Evolutionary conservation across 192 early-diverging fungal genomes (phyloP).

Genomic region (Powellomyces hirtus): DNA sequence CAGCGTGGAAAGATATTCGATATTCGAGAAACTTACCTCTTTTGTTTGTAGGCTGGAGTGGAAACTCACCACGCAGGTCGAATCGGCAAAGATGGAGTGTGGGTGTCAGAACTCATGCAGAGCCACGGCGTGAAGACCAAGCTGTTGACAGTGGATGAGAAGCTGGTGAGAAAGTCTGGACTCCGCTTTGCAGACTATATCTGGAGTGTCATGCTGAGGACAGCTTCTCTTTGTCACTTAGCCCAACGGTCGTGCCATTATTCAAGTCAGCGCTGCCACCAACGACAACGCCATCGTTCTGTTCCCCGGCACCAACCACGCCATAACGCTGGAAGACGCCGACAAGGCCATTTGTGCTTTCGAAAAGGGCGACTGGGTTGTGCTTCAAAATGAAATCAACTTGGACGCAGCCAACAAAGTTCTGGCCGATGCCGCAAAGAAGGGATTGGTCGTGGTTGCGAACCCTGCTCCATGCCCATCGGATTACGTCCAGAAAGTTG

Average conservation of each 20-base stretch:
- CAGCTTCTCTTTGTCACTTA: slow-evolving; percentile 11
- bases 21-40: too few relatives aligned
- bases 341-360: slow-evolving; percentile 53
- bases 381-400: slow-evolving; percentile 88
- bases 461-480: slow-evolving; percentile 81
- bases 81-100: slow-evolving; percentile 79
- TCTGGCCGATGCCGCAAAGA: slow-evolving; percentile 11
- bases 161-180: not conserved
- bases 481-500: slow-evolving; percentile 43
- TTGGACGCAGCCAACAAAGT: slow-evolving; percentile 18
- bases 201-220: too few relatives aligned
- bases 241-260: slow-evolving; percentile 80
- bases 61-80: slow-evolving; percentile 73
- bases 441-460: slow-evolving; percentile 67
- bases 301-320: slow-evolving; percentile 43
- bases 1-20: too few relatives aligned
- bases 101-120: slow-evolving; percentile 68
- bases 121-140: slow-evolving; percentile 64
- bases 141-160: slow-evolving; percentile 51
- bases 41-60: slow-evolving; percentile 51
- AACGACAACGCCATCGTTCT: slow-evolving; percentile 90
- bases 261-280: slow-evolving; percentile 67
- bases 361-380: slow-evolving; percentile 66
- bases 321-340: slow-evolving; percentile 20
- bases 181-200: not conserved